Evolutionary conservation across 2,329 filamentous ascomycete species (phyloP).

Genomic region (Pseudopithomyces chartarum): DNA sequence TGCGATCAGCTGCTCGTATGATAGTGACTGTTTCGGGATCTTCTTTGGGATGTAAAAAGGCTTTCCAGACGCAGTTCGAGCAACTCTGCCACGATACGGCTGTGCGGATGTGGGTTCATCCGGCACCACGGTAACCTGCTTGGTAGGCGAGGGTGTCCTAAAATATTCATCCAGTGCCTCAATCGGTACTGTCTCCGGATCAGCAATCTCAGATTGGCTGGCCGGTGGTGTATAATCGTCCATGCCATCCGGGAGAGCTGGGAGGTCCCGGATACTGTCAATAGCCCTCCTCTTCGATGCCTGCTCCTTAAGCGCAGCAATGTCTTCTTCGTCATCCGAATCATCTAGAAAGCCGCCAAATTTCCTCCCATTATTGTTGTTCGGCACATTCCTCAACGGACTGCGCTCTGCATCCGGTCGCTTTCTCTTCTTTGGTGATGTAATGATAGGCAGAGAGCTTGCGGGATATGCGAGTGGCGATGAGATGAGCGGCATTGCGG

Average conservation of each 20-base stretch:
- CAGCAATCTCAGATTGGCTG: constrained; percentile 35
- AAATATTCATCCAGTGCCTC: constrained; percentile 37
- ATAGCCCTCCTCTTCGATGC: constrained; percentile 41
- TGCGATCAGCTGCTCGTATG: constrained; percentile 72
- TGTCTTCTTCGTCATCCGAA: constrained; percentile 48
- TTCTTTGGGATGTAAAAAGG: constrained; percentile 62
- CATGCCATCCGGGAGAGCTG: constrained; percentile 26
- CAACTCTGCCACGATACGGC: constrained; percentile 23
- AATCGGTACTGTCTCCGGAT: constrained; percentile 36
- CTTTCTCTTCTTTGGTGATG: constrained; percentile 48
- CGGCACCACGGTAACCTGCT: constrained; percentile 17
- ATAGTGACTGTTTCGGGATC: constrained; percentile 50
- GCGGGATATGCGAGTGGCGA: constrained; percentile 63
- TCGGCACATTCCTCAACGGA: constrained; percentile 39
- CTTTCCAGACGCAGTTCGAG: constrained; percentile 61
- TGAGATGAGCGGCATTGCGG: constrained; percentile 65
- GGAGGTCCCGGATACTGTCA: constrained; percentile 33
- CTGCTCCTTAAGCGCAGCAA: constrained; percentile 47
- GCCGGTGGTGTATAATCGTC: constrained; percentile 40
- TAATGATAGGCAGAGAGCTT: constrained; percentile 51
- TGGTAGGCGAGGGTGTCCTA: constrained; percentile 31
- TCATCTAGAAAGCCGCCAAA: constrained; percentile 47
- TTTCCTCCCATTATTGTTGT: constrained; percentile 41
- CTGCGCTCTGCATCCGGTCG: constrained; percentile 32
- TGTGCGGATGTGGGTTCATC: constrained; percentile 22